phyloP scores from a whole-genome alignment of 1,284 basidiomycete genomes.

The Puccinia coronata region DNA sequence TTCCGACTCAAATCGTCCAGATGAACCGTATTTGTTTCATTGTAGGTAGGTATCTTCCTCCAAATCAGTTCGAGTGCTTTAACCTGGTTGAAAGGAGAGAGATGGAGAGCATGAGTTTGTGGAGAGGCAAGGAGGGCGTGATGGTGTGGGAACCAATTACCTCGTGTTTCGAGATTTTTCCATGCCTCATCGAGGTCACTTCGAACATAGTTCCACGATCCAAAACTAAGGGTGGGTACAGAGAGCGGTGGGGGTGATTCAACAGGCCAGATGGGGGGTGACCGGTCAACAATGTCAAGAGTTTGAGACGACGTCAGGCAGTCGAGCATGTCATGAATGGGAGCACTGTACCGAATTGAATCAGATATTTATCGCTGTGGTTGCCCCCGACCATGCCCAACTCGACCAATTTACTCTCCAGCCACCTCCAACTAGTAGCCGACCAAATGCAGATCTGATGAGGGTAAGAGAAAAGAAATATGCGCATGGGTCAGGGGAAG shows the following conservation, averaged over 20 bases:
- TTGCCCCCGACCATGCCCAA: constrained; percentile 76
- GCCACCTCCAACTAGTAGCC: constrained; percentile 85
- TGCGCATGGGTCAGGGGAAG: background rate
- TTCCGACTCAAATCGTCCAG: constrained; percentile 72
- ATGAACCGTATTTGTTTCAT: constrained; percentile 77
- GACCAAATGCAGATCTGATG: constrained; percentile 60
- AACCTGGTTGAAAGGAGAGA: constrained; percentile 59
- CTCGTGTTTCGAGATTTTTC: constrained; percentile 73
- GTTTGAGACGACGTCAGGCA: background rate
- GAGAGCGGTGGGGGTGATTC: constrained; percentile 4
- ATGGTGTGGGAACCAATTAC: constrained; percentile 50
- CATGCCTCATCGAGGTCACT: constrained; percentile 73
- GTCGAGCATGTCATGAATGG: background rate
- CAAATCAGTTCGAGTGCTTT: constrained; percentile 83
- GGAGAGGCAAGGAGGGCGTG: constrained; percentile 48
- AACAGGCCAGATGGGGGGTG: constrained; percentile 62
- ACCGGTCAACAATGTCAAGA: background rate
- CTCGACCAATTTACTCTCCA: constrained; percentile 85
- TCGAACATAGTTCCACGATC: constrained; percentile 88
- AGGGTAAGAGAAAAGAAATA: background rate
- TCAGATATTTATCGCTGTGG: constrained; percentile 66
- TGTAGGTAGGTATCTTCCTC: constrained; percentile 80
- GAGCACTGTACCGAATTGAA: constrained; percentile 60
- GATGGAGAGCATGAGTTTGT: constrained; percentile 37
- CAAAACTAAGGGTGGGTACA: constrained; percentile 59